Conservation (phyloP, 805 yeast species). For the Candida ponderosae region DNA sequence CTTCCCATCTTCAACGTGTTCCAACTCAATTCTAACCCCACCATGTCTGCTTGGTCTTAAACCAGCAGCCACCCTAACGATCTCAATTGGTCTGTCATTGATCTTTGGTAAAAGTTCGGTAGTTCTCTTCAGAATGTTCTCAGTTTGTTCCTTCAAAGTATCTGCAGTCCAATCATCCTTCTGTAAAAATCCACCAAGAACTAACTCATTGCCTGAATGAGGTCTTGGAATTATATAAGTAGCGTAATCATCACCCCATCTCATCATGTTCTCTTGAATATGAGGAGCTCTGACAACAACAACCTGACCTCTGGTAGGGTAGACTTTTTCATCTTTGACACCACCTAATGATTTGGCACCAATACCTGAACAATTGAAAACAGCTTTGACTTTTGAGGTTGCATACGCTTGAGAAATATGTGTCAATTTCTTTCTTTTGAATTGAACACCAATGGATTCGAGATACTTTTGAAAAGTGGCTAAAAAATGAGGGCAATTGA, state of each 20-base stretch:
- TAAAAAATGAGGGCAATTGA: constrained; percentile 63
- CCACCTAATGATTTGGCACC: constrained; percentile 62
- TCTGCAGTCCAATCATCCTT: constrained; percentile 55
- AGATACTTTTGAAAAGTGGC: constrained; percentile 38
- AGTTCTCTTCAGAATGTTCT: constrained; percentile 55
- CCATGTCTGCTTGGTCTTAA: constrained; percentile 72
- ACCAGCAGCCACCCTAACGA: constrained; percentile 64
- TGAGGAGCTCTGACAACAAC: constrained; percentile 68
- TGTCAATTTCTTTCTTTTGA: constrained; percentile 35
- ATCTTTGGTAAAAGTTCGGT: constrained; percentile 44
- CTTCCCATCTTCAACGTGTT: constrained; percentile 32
- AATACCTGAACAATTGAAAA: constrained; percentile 74
- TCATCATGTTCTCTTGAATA: constrained; percentile 45
- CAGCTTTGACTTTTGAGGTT: constrained; percentile 28
- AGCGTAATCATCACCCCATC: constrained; percentile 55
- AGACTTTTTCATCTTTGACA: constrained; percentile 50
- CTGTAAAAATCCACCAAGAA: constrained; percentile 72
- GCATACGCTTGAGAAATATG: constrained; percentile 52
- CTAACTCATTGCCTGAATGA: constrained; percentile 51
- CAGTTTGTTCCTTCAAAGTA: constrained; percentile 48
- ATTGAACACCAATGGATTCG: constrained; percentile 39
- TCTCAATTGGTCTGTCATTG: constrained; percentile 35
- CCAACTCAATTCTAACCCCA: constrained; percentile 64
- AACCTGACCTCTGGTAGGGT: constrained; percentile 78
- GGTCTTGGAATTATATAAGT: constrained; percentile 74